phyloP scores from a whole-genome alignment of 2,329 filamentous ascomycete species.

The Fusarium poae region DNA sequence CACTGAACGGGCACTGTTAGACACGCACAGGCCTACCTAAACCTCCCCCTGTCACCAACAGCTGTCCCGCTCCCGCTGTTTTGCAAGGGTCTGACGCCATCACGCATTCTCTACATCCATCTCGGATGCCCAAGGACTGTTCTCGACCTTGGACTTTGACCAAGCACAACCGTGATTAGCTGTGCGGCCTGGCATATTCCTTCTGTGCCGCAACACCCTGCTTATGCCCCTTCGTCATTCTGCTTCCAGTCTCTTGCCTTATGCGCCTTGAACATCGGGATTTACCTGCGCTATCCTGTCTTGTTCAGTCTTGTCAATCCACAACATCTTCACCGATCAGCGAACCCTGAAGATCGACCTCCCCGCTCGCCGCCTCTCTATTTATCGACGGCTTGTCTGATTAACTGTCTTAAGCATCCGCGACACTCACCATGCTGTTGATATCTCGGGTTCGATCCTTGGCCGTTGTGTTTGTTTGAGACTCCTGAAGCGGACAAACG shows the following conservation, averaged over 20 bases:
- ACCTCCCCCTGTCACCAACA: constrained; percentile 32
- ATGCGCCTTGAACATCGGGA: constrained; percentile 11
- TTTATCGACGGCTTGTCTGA: constrained; percentile 25
- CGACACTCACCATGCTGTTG: constrained; percentile 41
- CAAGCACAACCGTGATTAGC: constrained; percentile 43
- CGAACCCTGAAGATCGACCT: constrained; percentile 47
- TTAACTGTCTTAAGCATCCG: constrained; percentile 20
- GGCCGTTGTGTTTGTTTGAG: constrained; percentile 30
- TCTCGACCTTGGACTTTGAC: constrained; percentile 41
- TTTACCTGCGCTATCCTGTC: constrained; percentile 24
- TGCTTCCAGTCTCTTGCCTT: constrained; percentile 27
- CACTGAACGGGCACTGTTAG: neutral
- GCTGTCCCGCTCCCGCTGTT: constrained; percentile 17
- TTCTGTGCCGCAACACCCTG: constrained; percentile 35
- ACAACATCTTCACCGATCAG: constrained; percentile 42
- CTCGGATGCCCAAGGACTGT: constrained; percentile 27
- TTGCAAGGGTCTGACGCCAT: constrained; percentile 48
- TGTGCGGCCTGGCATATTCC: constrained; percentile 34
- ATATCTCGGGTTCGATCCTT: constrained; percentile 30
- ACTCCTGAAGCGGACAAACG: constrained; percentile 24
- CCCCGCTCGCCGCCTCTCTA: constrained; percentile 29
- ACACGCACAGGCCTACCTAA: constrained; percentile 31
- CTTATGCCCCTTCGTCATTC: constrained; percentile 41
- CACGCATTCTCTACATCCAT: constrained; percentile 42
- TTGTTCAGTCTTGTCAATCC: constrained; percentile 21